These are phyloP conservation scores for Penicillium pancosmium DNA, from an alignment of 495 filamentous ascomycete genomes.

Conservation along the genomic window DNA sequence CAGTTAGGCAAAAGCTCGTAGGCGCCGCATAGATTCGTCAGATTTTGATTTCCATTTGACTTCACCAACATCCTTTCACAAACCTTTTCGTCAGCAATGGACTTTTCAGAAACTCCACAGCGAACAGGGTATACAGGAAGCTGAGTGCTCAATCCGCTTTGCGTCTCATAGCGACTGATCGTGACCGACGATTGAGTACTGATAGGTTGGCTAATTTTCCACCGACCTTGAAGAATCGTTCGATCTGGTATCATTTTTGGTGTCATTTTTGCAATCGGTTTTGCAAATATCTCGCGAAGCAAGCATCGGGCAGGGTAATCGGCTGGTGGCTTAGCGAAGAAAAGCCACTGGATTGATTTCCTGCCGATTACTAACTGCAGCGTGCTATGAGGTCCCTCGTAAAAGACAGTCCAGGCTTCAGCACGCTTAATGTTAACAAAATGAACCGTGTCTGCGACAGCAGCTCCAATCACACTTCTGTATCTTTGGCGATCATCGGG, in stretches of 20 bases:
- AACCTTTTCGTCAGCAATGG: conserved; percentile 29
- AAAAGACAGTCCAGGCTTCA: conserved; percentile 55
- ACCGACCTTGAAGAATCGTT: too few relatives aligned
- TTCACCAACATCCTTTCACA: conserved; percentile 49
- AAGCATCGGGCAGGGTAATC: conserved; percentile 40
- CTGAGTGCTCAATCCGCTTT: too few relatives aligned
- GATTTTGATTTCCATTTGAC: conserved; percentile 24
- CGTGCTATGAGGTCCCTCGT: conserved; percentile 47
- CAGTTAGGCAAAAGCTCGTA: conserved; percentile 64
- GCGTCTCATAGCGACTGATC: too few relatives aligned
- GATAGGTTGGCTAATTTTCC: too few relatives aligned
- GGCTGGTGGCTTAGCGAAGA: conserved; percentile 52
- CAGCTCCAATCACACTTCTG: conserved; percentile 32
- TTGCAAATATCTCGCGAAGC: conserved; percentile 49
- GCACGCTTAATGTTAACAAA: conserved; percentile 51
- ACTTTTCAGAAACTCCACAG: too few relatives aligned
- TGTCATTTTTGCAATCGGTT: conserved; percentile 59
- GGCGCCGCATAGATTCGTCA: conserved; percentile 55
- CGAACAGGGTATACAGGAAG: too few relatives aligned
- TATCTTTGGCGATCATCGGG: conserved; percentile 17
- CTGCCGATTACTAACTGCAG: conserved; percentile 53
- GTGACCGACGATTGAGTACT: too few relatives aligned
- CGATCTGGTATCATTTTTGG: conserved; percentile 27
- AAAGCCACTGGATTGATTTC: conserved; percentile 50
- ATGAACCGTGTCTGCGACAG: conserved; percentile 43